Evolutionary conservation across 148 eudicot genomes (phyloP).

Genomic region (Chenopodium formosanum): DNA sequence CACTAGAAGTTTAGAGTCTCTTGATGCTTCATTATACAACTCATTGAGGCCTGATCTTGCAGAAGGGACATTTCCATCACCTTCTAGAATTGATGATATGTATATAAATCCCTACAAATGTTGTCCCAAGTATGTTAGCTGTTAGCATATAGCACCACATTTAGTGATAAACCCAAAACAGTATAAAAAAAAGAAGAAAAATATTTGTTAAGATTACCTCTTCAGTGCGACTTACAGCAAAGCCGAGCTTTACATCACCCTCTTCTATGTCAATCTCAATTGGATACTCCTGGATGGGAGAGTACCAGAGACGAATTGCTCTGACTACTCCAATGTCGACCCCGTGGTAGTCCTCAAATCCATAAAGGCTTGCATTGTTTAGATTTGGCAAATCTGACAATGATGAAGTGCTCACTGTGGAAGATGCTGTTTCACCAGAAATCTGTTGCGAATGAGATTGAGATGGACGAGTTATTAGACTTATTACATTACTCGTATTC

Average conservation of each 20-base stretch:
- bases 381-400: conserved; percentile 69
- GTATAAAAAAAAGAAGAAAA: no score
- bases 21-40: conserved; percentile 55
- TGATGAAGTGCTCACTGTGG: conserved; percentile 66
- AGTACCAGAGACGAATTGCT: conserved; percentile 82
- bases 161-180: no score
- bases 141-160: neutral
- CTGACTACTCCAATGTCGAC: conserved; percentile 83
- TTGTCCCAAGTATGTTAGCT: neutral
- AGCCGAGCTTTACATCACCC: conserved; percentile 65
- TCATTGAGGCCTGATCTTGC: conserved; percentile 64
- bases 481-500: neutral
- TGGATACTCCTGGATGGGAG: conserved; percentile 60
- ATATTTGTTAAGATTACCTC: conserved; percentile 27
- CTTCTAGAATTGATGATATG: conserved; percentile 59
- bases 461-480: neutral
- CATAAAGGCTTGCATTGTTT: conserved; percentile 73
- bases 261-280: conserved; percentile 57
- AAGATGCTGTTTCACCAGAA: conserved; percentile 81
- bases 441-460: conserved; percentile 38
- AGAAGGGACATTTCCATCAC: conserved; percentile 54
- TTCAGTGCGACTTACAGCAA: conserved; percentile 70
- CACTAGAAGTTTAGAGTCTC: conserved; percentile 50
- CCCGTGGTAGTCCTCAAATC: conserved; percentile 91
- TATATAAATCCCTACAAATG: conserved; percentile 68